phyloP scores from a whole-genome alignment of 306 rosid genomes.

The Vicia villosa region DNA sequence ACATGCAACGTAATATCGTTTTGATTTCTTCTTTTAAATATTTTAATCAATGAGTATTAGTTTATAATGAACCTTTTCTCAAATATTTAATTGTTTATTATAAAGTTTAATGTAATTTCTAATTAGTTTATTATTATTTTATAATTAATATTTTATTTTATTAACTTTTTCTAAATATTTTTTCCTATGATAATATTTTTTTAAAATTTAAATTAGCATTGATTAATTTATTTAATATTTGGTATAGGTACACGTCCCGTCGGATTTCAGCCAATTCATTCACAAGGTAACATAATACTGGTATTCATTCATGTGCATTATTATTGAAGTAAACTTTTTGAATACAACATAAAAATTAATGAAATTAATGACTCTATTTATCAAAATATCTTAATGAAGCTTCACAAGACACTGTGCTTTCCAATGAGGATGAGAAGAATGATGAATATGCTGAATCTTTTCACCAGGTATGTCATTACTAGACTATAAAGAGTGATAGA shows the following conservation, averaged over 20 bases:
- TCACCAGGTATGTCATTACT: conserved; percentile 34
- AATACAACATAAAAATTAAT: neutral
- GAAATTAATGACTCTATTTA: neutral
- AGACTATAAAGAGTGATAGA: no score
- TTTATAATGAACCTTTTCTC: no score
- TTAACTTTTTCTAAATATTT: no score
- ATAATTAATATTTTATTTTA: no score
- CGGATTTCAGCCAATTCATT: conserved; percentile 33
- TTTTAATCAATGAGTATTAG: no score
- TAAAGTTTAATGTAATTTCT: no score
- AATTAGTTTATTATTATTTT: no score
- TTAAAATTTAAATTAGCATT: neutral
- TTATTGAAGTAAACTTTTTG: neutral
- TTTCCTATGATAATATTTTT: no score
- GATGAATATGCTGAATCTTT: conserved; percentile 44
- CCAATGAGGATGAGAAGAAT: conserved; percentile 44
- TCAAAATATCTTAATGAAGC: conserved; percentile 40
- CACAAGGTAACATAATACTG: conserved; percentile 46
- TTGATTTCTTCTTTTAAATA: no score
- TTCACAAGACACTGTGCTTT: conserved; percentile 49
- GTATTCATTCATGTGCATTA: no score
- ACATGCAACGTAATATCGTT: no score
- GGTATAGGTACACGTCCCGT: neutral
- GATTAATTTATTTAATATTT: neutral
- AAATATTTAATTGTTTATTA: no score